phyloP scores from a whole-genome alignment of 1,139 yeast species.

The Suhomyces choctaworum region DNA sequence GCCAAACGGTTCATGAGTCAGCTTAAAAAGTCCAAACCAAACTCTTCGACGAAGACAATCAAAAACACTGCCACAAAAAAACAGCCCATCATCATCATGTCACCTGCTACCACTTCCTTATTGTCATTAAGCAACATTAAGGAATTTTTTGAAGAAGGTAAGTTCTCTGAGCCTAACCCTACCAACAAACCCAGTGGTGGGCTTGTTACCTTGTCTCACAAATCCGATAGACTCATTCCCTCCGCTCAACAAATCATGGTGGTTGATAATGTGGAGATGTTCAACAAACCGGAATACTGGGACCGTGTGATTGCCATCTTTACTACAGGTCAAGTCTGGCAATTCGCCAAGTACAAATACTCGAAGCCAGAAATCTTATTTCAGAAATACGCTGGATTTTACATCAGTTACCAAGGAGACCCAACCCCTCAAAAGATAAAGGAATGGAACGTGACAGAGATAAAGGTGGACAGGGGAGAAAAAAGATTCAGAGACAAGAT shows the following conservation, averaged over 20 bases:
- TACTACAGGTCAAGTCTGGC: conserved; percentile 98
- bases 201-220: conserved; percentile 55
- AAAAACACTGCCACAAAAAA: conserved; percentile 35
- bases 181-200: conserved; percentile 40
- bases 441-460: conserved; percentile 85
- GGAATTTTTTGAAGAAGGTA: conserved; percentile 76
- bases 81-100: conserved; percentile 88
- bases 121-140: conserved; percentile 80
- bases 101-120: conserved; percentile 93
- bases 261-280: conserved; percentile 84
- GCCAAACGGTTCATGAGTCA: conserved; percentile 63
- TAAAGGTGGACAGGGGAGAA: conserved; percentile 72
- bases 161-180: conserved; percentile 59
- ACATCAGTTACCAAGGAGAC: conserved; percentile 75
- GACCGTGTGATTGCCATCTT: conserved; percentile 91
- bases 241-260: conserved; percentile 66
- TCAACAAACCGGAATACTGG: conserved; percentile 96
- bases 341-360: conserved; percentile 84
- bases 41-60: conserved; percentile 9
- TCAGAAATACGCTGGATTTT: conserved; percentile 82
- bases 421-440: conserved; percentile 70
- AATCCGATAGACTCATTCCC: conserved; percentile 54
- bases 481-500: conserved; percentile 88
- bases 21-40: conserved; percentile 44
- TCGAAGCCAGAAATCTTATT: conserved; percentile 77